Conservation (phyloP, 2,329 filamentous ascomycete genomes). For the Verticillium klebahnii region DNA sequence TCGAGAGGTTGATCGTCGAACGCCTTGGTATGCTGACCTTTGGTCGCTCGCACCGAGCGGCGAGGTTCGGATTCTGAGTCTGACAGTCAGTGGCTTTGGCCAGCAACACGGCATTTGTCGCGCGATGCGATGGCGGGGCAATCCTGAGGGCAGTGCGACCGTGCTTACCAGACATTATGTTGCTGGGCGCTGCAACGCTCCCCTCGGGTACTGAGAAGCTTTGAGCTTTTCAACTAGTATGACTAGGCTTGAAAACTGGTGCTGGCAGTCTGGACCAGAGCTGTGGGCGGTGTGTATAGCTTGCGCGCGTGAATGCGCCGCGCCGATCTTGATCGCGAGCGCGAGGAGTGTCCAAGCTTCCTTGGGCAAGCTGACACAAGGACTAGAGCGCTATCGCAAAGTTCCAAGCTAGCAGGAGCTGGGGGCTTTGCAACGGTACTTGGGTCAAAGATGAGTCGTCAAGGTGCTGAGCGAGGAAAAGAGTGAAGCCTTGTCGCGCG, state of each 20-base stretch:
- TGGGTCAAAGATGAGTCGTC: background rate
- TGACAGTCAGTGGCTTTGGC: background rate
- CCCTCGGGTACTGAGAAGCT: background rate
- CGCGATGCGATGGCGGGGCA: background rate
- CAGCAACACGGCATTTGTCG: background rate
- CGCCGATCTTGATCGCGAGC: background rate
- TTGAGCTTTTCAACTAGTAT: background rate
- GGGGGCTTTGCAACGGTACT: background rate
- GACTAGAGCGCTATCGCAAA: background rate
- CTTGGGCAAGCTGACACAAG: no score
- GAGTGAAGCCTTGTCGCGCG: background rate
- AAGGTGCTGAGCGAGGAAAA: background rate
- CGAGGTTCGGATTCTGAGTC: slow-evolving; percentile 65
- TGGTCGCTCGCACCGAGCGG: slow-evolving; percentile 92
- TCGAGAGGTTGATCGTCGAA: slow-evolving; percentile 64
- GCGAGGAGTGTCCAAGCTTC: background rate
- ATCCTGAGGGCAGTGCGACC: no score
- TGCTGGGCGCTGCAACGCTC: background rate
- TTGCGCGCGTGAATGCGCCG: background rate
- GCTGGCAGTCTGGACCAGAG: background rate
- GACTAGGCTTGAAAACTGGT: background rate
- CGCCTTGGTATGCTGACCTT: slow-evolving; percentile 89
- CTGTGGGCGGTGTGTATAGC: background rate
- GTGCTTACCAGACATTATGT: slow-evolving; percentile 31
- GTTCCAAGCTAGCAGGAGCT: background rate